Evolutionary conservation across 2,329 filamentous ascomycete genomes (phyloP), one percentile per base, ranked within the genome.

Genomic region (Penicillium griseofulvum): DNA sequence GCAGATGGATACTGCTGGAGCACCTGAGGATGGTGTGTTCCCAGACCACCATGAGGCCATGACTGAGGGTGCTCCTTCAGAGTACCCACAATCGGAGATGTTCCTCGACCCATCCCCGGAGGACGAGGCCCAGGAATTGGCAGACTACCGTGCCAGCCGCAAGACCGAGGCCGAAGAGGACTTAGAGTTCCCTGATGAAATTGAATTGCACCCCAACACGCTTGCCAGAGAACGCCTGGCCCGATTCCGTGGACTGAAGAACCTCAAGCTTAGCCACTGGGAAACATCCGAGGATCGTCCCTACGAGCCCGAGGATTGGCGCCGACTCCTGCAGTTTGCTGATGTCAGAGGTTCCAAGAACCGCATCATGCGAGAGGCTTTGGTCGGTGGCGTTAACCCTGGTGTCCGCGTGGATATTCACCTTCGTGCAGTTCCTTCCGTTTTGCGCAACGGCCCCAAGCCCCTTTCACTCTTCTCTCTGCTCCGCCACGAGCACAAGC

Each of bases 141-240:
- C 86, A 52, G 88, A 88, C 42, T 99, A 91, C 75, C 86, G 94
- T 37, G 81, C 84, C 49, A 86, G 86, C 60, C 90, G 91, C 67
- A 85, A 86, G 49, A 86, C 86, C 24, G 93, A 97, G 64, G 90
- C 86, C 4, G 84, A 92, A 47, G 92, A 97, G 14, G 94, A 99
- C 72, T 84, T 89, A 52, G 93, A 97, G 72, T 99, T 97, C 73
- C 94, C 94, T 0, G 94, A 99, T 63, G 94, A 99, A 74, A 94
- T 99, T 55, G 95, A 99, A 73, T 80, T 99, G 50, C 90, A 90
- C 62, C 94, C 95, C 0, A 84, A 93, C 50, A 90, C 95, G 4
- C 81, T 90, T 42, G 94, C 94, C 0, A 81, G 90, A 49, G 94
- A 99, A 75, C 83, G 94, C 42, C 78, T 99, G 51, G 85, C 88